Evolutionary conservation across 352 stramenopile genomes (phyloP).

Genomic region (Phytophthora sansomeana): DNA sequence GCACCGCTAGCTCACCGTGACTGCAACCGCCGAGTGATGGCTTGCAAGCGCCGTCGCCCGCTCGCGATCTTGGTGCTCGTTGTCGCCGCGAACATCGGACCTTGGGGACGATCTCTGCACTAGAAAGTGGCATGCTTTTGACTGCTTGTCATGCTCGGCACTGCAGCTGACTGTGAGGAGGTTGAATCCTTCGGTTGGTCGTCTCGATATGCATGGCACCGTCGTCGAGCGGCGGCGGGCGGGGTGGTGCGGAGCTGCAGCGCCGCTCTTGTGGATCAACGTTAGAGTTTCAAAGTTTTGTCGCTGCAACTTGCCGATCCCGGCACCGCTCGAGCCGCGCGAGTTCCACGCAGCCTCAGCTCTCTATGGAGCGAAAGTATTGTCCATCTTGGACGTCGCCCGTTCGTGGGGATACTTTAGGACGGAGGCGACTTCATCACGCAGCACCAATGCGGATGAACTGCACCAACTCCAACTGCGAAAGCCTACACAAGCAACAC

Average conservation of each 20-base stretch:
- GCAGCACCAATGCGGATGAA: slow-evolving; percentile 11
- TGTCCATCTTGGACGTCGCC: slow-evolving; percentile 28
- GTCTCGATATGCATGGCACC: slow-evolving; percentile 17
- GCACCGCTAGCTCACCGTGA: slow-evolving; percentile 4
- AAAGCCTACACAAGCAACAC: too few species aligned
- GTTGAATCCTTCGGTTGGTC: not conserved
- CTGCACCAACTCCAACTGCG: not conserved
- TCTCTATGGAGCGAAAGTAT: slow-evolving; percentile 31
- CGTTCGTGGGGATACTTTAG: slow-evolving; percentile 33
- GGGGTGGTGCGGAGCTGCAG: not conserved
- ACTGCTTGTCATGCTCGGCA: slow-evolving; percentile 3
- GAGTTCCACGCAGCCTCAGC: slow-evolving; percentile 19
- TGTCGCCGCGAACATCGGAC: slow-evolving; percentile 33
- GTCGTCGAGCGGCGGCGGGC: slow-evolving; percentile 1
- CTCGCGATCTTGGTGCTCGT: slow-evolving; percentile 19
- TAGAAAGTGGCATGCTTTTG: slow-evolving; percentile 7
- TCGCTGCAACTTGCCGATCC: slow-evolving; percentile 30
- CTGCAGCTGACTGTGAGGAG: not conserved
- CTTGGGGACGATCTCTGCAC: slow-evolving; percentile 38
- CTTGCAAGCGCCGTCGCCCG: slow-evolving; percentile 12
- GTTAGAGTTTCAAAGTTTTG: too few species aligned
- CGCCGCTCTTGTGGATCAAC: not conserved
- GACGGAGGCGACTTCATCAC: slow-evolving; percentile 2
- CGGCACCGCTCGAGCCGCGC: slow-evolving; percentile 13
- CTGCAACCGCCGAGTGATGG: slow-evolving; percentile 5